A percentile compares a stretch with the other conserved stretches of the same genome.
phyloP scores from a whole-genome alignment of 345 rosid genomes.

The Eucalyptus erythrocorys region DNA sequence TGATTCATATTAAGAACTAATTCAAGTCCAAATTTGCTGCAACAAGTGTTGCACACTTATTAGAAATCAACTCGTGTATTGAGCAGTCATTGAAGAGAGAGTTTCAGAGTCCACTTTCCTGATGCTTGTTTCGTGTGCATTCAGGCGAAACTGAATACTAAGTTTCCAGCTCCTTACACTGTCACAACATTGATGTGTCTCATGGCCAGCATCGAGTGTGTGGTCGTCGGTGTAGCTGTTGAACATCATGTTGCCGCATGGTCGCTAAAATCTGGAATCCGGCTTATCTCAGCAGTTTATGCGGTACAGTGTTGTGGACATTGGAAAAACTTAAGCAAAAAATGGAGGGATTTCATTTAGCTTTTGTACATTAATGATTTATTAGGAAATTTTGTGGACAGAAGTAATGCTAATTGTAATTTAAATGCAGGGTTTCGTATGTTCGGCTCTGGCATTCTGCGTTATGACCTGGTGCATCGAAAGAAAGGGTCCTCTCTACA shows the following conservation, averaged over 20 bases:
- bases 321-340: not conserved
- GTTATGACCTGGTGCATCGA: conserved; percentile 63
- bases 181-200: conserved; percentile 64
- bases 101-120: not conserved
- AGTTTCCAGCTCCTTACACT: conserved; percentile 80
- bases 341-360: not conserved
- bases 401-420: not conserved
- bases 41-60: not conserved
- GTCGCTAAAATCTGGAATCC: conserved; percentile 49
- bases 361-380: not conserved
- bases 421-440: conserved; percentile 53
- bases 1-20: not conserved
- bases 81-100: not conserved
- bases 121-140: not conserved
- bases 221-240: conserved; percentile 17
- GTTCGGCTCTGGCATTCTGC: conserved; percentile 62
- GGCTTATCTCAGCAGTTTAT: conserved; percentile 56
- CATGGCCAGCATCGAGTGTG: conserved; percentile 61
- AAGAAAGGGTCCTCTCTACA: conserved; percentile 78
- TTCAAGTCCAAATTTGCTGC: not conserved
- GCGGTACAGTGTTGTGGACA: conserved; percentile 24
- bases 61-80: not conserved
- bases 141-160: conserved; percentile 52
- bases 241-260: conserved; percentile 42
- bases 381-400: not conserved